Evolutionary conservation across 208 protist species (phyloP).

Genomic region (Crithidia mellificae): DNA sequence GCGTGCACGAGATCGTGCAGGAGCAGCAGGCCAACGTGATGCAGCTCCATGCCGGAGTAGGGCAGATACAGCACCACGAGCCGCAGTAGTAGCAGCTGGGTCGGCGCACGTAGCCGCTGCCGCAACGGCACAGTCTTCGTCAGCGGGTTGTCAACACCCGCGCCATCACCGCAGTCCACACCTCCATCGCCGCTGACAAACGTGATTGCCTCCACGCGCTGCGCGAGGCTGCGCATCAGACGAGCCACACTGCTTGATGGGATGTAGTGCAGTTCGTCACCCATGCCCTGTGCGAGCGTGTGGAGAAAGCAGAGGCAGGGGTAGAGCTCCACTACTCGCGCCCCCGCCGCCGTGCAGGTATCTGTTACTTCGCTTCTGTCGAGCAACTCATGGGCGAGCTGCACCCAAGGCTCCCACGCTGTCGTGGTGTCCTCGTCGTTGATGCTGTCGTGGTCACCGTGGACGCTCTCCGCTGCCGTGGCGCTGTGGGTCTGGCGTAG

Average conservation of each 20-base stretch:
- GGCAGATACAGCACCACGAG: slow-evolving; percentile 1
- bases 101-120: not conserved
- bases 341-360: not conserved
- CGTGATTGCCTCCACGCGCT: slow-evolving; percentile 1
- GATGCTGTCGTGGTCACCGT: not conserved
- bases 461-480: not conserved
- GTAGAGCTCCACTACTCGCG: slow-evolving; percentile 10
- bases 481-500: not conserved
- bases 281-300: slow-evolving; percentile 18
- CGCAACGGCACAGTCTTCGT: not conserved
- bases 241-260: slow-evolving; percentile 8
- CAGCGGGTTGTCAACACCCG: no score
- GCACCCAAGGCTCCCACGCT: no score
- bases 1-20: slow-evolving; percentile 1
- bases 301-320: slow-evolving; percentile 24
- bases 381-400: no score
- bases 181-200: no score
- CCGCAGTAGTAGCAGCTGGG: slow-evolving; percentile 6
- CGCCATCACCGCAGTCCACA: no score
- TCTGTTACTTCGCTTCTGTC: no score
- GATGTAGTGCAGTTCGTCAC: not conserved
- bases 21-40: not conserved
- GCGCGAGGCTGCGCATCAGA: slow-evolving; percentile 7
- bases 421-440: no score
- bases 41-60: not conserved